Evolutionary conservation across 2,329 filamentous ascomycete species (phyloP).

Genomic region (Lecanicillium sp.): DNA sequence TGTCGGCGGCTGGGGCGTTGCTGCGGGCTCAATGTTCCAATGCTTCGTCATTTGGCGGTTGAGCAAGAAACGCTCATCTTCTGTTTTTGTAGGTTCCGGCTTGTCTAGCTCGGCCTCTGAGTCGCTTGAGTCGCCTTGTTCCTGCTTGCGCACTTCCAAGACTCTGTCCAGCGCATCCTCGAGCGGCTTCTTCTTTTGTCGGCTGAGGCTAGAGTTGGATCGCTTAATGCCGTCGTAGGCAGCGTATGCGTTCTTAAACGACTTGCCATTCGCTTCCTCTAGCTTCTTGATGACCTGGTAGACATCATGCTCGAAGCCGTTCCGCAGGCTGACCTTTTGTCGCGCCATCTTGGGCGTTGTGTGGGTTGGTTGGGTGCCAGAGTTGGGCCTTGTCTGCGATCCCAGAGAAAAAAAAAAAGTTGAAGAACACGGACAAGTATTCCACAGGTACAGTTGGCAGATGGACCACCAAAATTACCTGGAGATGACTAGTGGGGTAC

Average conservation of each 20-base stretch:
- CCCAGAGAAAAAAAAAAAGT: slow-evolving; percentile 6
- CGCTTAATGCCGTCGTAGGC: slow-evolving; percentile 74
- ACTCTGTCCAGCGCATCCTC: slow-evolving; percentile 83
- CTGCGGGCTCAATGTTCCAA: slow-evolving; percentile 22
- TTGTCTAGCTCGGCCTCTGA: slow-evolving; percentile 40
- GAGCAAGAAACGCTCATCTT: slow-evolving; percentile 29
- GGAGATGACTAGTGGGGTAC: no score
- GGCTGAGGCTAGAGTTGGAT: slow-evolving; percentile 80
- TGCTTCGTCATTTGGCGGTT: slow-evolving; percentile 33
- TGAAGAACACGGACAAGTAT: no score
- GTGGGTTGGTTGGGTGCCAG: no score
- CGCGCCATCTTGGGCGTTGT: not conserved
- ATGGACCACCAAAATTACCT: no score
- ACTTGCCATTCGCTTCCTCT: slow-evolving; percentile 52
- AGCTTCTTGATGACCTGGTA: slow-evolving; percentile 74
- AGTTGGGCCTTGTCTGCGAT: no score
- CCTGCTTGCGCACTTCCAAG: slow-evolving; percentile 62
- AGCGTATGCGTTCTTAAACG: slow-evolving; percentile 40
- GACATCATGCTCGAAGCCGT: slow-evolving; percentile 60
- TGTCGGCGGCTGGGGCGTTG: not conserved
- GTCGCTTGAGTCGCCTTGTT: slow-evolving; percentile 46
- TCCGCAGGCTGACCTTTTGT: slow-evolving; percentile 31
- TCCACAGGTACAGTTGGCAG: no score
- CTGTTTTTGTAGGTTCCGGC: slow-evolving; percentile 20
- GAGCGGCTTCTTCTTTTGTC: slow-evolving; percentile 71